Percentiles rank a stretch among this genome's conserved stretches.
Evolutionary conservation across 306 rosid genomes (phyloP).

Genomic region (Dalbergia cochinchinensis): DNA sequence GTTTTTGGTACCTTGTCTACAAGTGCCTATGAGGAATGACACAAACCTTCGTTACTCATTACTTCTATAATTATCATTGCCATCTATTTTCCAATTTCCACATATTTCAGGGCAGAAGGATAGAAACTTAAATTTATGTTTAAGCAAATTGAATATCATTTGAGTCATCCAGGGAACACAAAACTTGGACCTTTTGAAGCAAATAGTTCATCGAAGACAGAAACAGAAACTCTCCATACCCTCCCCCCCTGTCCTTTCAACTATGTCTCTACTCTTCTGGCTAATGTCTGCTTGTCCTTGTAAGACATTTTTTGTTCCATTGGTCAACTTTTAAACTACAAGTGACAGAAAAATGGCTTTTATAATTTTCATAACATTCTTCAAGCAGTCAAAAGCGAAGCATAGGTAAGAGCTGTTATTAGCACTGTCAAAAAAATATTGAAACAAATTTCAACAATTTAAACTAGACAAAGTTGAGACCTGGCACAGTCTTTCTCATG

Average conservation of each 20-base stretch:
- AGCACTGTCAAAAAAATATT: background rate
- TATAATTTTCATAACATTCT: constrained; percentile 40
- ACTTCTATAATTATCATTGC: too few relatives aligned
- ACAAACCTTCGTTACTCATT: too few relatives aligned
- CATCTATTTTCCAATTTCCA: too few relatives aligned
- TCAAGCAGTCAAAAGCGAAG: constrained; percentile 31
- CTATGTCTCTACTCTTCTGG: constrained; percentile 20
- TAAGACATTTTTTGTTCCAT: constrained; percentile 24
- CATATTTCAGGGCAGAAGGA: too few relatives aligned
- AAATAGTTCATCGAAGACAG: constrained; percentile 37
- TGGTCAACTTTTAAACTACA: constrained; percentile 37
- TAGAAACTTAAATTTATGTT: too few relatives aligned
- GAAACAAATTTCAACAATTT: background rate
- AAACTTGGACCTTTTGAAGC: too few relatives aligned
- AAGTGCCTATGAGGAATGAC: too few relatives aligned
- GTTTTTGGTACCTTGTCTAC: too few relatives aligned
- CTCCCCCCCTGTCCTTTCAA: background rate
- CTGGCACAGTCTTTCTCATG: background rate
- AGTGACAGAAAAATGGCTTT: constrained; percentile 48
- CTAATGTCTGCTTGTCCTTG: constrained; percentile 36
- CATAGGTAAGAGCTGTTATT: background rate
- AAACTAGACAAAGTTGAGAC: background rate
- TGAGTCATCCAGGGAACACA: too few relatives aligned
- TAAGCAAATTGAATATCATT: too few relatives aligned
- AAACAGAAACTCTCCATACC: constrained; percentile 59